Conservation (phyloP, 1,139 yeast species). For the Saccharomyces hybrid region DNA sequence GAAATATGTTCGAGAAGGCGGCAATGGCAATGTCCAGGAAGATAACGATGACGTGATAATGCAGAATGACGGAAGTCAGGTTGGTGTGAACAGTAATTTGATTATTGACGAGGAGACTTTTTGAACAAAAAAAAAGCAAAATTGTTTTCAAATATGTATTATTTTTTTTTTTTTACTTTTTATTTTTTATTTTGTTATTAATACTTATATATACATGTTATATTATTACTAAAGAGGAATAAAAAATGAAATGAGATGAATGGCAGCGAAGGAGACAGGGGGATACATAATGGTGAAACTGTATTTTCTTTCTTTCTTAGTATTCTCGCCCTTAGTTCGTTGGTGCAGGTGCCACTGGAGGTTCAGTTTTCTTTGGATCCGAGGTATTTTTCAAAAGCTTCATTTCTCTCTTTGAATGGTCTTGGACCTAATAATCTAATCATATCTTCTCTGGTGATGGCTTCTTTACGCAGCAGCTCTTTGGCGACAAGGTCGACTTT, state of each 20-base stretch:
- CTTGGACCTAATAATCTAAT: slow-evolving; percentile 77
- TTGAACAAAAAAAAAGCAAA: slow-evolving; percentile 7
- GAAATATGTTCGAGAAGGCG: neutral
- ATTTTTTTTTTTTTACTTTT: neutral
- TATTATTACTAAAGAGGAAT: neutral
- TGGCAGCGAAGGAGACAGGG: neutral
- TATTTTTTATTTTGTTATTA: neutral
- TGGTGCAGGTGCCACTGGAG: slow-evolving; percentile 3
- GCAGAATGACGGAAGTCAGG: neutral
- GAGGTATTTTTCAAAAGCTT: slow-evolving; percentile 84
- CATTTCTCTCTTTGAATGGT: slow-evolving; percentile 84
- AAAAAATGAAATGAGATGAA: neutral
- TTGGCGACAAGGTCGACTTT: slow-evolving; percentile 84
- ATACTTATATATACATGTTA: neutral
- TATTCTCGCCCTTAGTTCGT: neutral
- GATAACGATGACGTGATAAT: neutral
- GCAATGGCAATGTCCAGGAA: neutral
- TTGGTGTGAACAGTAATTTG: slow-evolving; percentile 14
- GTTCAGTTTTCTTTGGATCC: slow-evolving; percentile 23
- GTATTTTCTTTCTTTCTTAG: too few relatives aligned
- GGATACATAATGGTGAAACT: neutral
- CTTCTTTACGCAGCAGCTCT: slow-evolving; percentile 74
- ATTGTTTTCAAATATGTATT: neutral
- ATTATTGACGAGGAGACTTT: slow-evolving; percentile 32
- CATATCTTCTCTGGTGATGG: slow-evolving; percentile 86